Conservation (phyloP, 75 land plant genomes). For the Picea glauca region DNA sequence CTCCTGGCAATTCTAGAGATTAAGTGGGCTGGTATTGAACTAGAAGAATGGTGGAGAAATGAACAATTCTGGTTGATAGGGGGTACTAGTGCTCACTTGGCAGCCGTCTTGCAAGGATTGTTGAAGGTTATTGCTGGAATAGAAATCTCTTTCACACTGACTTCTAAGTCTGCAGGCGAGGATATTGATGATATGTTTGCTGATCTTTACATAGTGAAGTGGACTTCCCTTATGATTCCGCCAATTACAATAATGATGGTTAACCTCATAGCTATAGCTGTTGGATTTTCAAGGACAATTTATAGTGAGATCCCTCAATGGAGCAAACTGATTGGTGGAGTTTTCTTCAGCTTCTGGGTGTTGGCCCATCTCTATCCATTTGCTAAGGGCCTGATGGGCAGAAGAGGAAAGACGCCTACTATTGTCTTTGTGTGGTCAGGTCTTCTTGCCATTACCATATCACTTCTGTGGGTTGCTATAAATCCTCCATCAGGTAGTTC, state of each 20-base stretch:
- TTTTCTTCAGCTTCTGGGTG: conserved; percentile 71
- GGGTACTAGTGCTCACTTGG: conserved; percentile 81
- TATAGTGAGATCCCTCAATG: conserved; percentile 60
- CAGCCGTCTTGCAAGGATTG: conserved; percentile 75
- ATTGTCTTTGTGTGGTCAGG: conserved; percentile 83
- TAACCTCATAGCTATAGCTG: conserved; percentile 69
- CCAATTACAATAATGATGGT: conserved; percentile 71
- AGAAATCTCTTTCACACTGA: conserved; percentile 78
- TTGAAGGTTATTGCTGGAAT: conserved; percentile 71
- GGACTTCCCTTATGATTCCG: conserved; percentile 84
- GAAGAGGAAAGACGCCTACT: conserved; percentile 70
- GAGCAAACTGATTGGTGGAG: conserved; percentile 66
- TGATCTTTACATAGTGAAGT: conserved; percentile 75
- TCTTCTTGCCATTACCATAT: conserved; percentile 68
- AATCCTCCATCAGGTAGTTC: conserved; percentile 38
- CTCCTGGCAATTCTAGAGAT: conserved; percentile 65
- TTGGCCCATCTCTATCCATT: conserved; percentile 64
- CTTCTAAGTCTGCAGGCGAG: conserved; percentile 70
- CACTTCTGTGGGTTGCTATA: conserved; percentile 67
- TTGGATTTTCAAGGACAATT: conserved; percentile 61
- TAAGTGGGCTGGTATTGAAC: conserved; percentile 66
- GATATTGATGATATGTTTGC: conserved; percentile 66
- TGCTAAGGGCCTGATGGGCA: conserved; percentile 79
- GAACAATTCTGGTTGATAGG: conserved; percentile 92
- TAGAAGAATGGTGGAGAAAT: conserved; percentile 85